These are phyloP conservation scores for Conidiobolus incongruus DNA, from an alignment of 371 early-diverging fungal species.

Conservation along the genomic window DNA sequence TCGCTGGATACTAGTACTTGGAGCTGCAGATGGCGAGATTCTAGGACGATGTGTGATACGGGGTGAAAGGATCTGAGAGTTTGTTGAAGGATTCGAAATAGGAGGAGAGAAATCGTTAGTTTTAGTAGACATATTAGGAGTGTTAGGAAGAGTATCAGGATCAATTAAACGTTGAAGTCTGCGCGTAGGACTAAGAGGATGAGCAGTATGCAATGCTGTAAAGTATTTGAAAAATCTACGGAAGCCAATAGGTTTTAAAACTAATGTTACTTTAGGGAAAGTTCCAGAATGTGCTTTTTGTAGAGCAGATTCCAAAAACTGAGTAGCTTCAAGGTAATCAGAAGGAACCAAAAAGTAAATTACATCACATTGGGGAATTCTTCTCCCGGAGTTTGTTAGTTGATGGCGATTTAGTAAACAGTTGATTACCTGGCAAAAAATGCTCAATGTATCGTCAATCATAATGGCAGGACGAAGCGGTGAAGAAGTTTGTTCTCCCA, in stretches of 20 bases:
- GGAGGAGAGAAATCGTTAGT: neutral
- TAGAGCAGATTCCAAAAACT: slow-evolving; percentile 1
- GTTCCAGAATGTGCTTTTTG: neutral
- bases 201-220: no score
- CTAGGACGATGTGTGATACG: neutral
- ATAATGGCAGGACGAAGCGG: neutral
- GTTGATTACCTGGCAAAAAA: neutral
- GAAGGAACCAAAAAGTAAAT: slow-evolving; percentile 1
- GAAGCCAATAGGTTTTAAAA: slow-evolving; percentile 4
- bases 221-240: neutral
- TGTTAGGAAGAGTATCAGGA: no score
- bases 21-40: neutral
- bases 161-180: neutral
- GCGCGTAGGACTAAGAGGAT: neutral
- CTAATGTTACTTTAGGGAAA: slow-evolving; percentile 2
- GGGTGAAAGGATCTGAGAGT: neutral
- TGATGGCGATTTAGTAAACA: neutral
- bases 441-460: neutral
- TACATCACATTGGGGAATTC: no score
- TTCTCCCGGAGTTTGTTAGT: neutral
- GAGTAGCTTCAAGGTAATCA: neutral
- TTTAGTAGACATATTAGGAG: no score
- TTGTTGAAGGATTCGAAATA: neutral
- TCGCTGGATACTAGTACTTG: no score
- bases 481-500: neutral